These are phyloP conservation scores for Ormosia emarginata DNA, from an alignment of 306 rosid species.

Conservation along the genomic window DNA sequence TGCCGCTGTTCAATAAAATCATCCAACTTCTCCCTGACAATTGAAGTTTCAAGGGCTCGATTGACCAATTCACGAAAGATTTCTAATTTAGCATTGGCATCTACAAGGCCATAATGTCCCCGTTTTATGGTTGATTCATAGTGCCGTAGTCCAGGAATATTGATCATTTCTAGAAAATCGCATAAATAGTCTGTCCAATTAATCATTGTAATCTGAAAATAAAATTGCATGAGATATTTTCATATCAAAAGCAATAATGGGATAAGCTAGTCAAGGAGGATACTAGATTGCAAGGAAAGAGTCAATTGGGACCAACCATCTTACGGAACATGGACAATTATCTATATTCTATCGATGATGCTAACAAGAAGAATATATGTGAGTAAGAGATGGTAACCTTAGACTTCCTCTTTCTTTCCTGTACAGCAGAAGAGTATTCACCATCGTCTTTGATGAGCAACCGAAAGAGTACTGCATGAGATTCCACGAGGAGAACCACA, in stretches of 20 bases:
- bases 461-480: conserved; percentile 80
- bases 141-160: conserved; percentile 49
- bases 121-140: conserved; percentile 68
- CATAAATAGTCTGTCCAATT: conserved; percentile 82
- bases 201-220: conserved; percentile 71
- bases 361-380: conserved; percentile 7
- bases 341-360: neutral
- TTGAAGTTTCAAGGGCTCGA: conserved; percentile 53
- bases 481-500: conserved; percentile 77
- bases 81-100: conserved; percentile 57
- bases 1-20: conserved; percentile 75
- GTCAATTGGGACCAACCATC: neutral
- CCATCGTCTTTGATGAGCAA: conserved; percentile 62
- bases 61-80: conserved; percentile 65
- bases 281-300: neutral
- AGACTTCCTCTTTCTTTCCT: conserved; percentile 47
- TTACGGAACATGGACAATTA: neutral
- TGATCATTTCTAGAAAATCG: conserved; percentile 71
- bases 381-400: conserved; percentile 48
- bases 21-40: conserved; percentile 66
- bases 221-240: conserved; percentile 22
- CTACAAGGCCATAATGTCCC: conserved; percentile 88
- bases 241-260: conserved; percentile 1
- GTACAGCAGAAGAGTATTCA: conserved; percentile 45
- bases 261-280: neutral